A percentile compares a stretch with the other conserved stretches of the same genome.
These are phyloP conservation scores for Hanseniaspora uvarum DNA, from an alignment of 1,139 yeast species.

Conservation along the genomic window DNA sequence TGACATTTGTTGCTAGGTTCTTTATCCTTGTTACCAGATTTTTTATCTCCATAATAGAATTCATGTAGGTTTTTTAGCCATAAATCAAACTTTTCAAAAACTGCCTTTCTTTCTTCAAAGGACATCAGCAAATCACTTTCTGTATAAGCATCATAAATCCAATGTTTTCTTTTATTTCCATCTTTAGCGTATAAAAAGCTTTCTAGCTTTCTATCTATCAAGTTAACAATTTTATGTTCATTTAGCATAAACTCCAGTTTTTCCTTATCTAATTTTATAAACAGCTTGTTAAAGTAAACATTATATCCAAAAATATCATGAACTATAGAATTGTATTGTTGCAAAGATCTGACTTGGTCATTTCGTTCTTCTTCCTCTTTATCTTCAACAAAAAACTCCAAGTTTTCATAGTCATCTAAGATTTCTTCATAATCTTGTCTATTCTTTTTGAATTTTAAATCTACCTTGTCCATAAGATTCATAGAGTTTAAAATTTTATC, in stretches of 20 bases:
- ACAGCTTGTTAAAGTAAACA: constrained; percentile 3
- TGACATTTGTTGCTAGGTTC: neutral
- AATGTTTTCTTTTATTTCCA: neutral
- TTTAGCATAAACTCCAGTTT: constrained; percentile 1
- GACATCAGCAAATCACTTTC: neutral
- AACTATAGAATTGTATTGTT: neutral
- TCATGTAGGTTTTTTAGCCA: neutral
- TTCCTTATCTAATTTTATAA: constrained; percentile 1
- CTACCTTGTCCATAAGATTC: neutral
- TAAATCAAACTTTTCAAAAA: neutral
- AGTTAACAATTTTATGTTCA: neutral
- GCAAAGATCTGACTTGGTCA: neutral
- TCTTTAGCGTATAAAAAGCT: neutral
- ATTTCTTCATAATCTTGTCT: neutral
- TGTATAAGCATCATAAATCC: constrained; percentile 1
- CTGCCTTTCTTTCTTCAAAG: constrained; percentile 2
- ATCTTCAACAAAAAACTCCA: constrained; percentile 9
- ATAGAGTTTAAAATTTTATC: neutral
- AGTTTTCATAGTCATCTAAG: neutral
- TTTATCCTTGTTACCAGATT: neutral
- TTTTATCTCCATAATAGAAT: neutral
- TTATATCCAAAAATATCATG: constrained; percentile 9
- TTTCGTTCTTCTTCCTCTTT: constrained; percentile 15
- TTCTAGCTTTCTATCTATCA: neutral
- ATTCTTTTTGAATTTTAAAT: neutral